Evolutionary conservation across 345 rosid species (phyloP), one percentile per base, ranked within the genome.

Genomic region (Dovyalis caffra): DNA sequence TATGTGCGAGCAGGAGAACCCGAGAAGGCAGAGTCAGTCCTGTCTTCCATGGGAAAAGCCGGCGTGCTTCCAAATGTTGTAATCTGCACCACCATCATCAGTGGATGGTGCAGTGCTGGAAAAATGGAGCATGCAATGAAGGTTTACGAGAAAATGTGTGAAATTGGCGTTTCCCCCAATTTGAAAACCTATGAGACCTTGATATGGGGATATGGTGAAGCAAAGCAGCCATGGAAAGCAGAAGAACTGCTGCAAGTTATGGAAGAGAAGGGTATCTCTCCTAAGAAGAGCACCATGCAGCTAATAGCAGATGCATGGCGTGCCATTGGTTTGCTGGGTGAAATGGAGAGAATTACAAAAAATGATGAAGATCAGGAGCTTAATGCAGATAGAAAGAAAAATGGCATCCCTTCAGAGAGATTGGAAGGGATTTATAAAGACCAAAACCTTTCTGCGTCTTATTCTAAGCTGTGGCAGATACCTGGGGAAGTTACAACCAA

Each of bases 191-290:
- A 84, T 15, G 97, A 94, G 85, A 94, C 98, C 58, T 79, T 94
- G 56, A 88, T 94, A 72, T 90, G 97, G 97, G 98, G 97, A 47
- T 92, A 72, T 53, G 94, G 93, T 67, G 97, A 94, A 83, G 91
- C 90, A 16, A 92, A 85, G 64, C 97, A 86, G 78, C 98, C 98
- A 3, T 78, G 92, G 93, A 87, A 87, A 85, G 97, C 91, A 6
- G 97, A 90, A 84, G 93, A 91, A 64, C 74, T 93, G 76, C 38
- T 93, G 72, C 84, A 84, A 77, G 62, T 71, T 18, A 93, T 93
- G 94, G 86, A 90, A 81, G 87, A 84, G 71, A 86, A 78, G 51
- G 89, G 92, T 7, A 81, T 95, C 69, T 53, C 47, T 69, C 91
- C 94, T 2, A 80, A 77, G 56, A 85, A 71, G 73, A 88, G 88